phyloP scores from a whole-genome alignment of 306 rosid genomes.

The Vicia sativa region DNA sequence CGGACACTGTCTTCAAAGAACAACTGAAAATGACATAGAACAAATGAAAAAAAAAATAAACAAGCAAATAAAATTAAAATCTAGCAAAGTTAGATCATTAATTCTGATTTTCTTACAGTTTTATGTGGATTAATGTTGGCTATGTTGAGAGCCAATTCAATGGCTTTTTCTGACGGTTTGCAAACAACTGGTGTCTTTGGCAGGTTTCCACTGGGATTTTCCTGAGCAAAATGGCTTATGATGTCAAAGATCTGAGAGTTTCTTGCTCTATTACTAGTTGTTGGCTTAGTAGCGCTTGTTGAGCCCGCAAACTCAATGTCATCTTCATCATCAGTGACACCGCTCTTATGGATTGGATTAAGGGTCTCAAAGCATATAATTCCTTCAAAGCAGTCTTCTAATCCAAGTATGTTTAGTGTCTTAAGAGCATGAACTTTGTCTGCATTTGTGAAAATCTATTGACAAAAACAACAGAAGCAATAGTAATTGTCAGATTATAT shows the following conservation, averaged over 20 bases:
- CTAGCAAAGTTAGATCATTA: neutral
- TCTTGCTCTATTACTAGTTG: slow-evolving; percentile 26
- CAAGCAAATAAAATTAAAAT: neutral
- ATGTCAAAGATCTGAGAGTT: slow-evolving; percentile 67
- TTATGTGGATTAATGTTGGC: slow-evolving; percentile 80
- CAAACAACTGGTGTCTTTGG: slow-evolving; percentile 86
- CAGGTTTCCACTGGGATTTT: slow-evolving; percentile 47
- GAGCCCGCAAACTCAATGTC: slow-evolving; percentile 60
- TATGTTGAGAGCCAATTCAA: slow-evolving; percentile 67
- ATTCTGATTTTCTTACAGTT: slow-evolving; percentile 61
- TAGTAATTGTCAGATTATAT: slow-evolving; percentile 15
- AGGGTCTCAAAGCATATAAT: slow-evolving; percentile 91
- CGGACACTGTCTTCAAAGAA: slow-evolving; percentile 47
- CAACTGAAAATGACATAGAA: slow-evolving; percentile 49
- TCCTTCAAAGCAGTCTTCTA: slow-evolving; percentile 88
- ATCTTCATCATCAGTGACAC: slow-evolving; percentile 67
- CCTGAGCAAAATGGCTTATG: slow-evolving; percentile 59
- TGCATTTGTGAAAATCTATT: slow-evolving; percentile 87
- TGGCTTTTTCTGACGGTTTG: slow-evolving; percentile 74
- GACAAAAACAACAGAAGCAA: slow-evolving; percentile 16
- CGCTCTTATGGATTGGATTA: slow-evolving; percentile 61
- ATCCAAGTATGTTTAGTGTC: slow-evolving; percentile 72
- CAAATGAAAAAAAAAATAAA: neutral
- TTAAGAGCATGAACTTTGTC: slow-evolving; percentile 72
- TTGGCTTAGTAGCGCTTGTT: slow-evolving; percentile 25